phyloP scores from a whole-genome alignment of 371 early-diverging fungal species.

The Choanephora cucurbitarum region DNA sequence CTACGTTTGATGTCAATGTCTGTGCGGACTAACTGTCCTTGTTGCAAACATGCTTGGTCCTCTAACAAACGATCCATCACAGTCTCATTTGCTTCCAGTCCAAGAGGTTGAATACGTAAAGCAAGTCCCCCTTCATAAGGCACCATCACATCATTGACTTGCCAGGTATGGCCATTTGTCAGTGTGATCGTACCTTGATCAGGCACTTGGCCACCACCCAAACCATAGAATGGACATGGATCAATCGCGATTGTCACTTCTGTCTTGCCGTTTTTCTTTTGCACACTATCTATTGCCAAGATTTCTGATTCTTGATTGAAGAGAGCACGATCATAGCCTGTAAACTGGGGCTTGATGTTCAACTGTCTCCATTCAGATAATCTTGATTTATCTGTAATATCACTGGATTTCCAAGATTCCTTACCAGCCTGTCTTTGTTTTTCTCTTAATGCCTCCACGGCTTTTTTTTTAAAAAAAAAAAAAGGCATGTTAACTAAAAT shows the following conservation, averaged over 20 bases:
- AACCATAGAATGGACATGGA: conserved; percentile 75
- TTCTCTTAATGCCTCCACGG: conserved; percentile 56
- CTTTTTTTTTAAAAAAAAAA: too few species aligned
- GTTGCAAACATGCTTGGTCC: conserved; percentile 47
- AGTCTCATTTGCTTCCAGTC: conserved; percentile 3
- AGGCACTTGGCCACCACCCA: conserved; percentile 76
- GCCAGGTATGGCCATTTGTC: conserved; percentile 52
- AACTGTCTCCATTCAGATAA: conserved; percentile 45
- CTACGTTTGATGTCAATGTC: conserved; percentile 58
- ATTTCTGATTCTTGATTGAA: conserved; percentile 55
- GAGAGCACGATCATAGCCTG: conserved; percentile 52
- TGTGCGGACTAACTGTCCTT: conserved; percentile 46
- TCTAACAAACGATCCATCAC: conserved; percentile 25
- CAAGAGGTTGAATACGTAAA: conserved; percentile 23
- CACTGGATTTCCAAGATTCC: conserved; percentile 59
- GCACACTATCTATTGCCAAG: conserved; percentile 47
- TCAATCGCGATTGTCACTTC: conserved; percentile 61
- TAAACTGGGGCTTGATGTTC: conserved; percentile 55
- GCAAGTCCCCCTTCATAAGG: conserved; percentile 59
- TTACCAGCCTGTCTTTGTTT: conserved; percentile 56
- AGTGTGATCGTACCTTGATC: conserved; percentile 58
- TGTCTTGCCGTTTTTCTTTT: conserved; percentile 26
- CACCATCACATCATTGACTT: conserved; percentile 54
- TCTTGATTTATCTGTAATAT: conserved; percentile 31
- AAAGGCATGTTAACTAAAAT: too few species aligned